Evolutionary conservation across 257 asterid species (phyloP), one percentile per base, ranked within the genome.

Genomic region (Plantago ovata): DNA sequence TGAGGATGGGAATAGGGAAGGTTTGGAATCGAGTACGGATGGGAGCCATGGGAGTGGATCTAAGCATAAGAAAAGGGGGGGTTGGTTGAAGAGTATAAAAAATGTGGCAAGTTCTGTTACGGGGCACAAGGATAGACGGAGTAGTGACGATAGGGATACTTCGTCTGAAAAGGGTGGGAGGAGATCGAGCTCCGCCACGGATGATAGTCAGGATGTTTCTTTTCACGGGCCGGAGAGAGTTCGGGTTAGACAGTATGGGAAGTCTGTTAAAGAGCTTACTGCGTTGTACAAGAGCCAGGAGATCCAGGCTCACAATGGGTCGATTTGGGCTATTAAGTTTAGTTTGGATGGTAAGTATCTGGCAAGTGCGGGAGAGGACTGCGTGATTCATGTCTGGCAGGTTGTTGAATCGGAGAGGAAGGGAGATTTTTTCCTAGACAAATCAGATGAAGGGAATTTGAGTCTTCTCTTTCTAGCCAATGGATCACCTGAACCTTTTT

Each of bases 281-380:
- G 95, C 86, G 46, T 43, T 92, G 58, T 92, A 85, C 68, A 88
- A 77, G 84, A 89, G 78, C 75, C 98, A 92, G 67, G 98, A 92
- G 79, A 92, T 92, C 38, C 89, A 74, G 71, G 98, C 95, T 21
- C 97, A 92, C 67, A 84, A 72, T 60, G 98, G 98, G 13, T 86
- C 97, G 1, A 86, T 92, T 64, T 92, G 98, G 98, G 79, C 91
- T 8, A 84, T 92, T 53, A 85, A 84, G 73, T 92, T 92, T 55
- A 92, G 97, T 78, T 81, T 92, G 94, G 98, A 92, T 38, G 98
- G 98, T 51, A 82, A 84, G 72, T 86, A 85, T 83, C 83, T 92
- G 64, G 98, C 98, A 7, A 88, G 95, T 82, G 98, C 98, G 52
- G 98, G 98, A 53, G 98, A 88, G 79, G 98, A 92, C 78, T 78